Evolutionary conservation across 345 rosid genomes (phyloP).

Genomic region (Combretum micranthum): DNA sequence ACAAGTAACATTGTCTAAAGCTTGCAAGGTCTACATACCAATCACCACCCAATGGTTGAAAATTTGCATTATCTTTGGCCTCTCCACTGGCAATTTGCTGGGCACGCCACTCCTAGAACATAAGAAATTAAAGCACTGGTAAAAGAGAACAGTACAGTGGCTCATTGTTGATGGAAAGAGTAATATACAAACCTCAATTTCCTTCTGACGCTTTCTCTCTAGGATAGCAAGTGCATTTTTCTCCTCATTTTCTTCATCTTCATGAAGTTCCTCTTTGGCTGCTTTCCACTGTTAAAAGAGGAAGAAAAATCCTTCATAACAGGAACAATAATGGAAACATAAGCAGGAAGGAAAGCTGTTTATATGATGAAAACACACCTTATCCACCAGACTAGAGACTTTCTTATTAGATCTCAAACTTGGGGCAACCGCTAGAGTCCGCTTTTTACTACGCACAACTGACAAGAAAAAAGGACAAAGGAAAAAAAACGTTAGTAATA

Average conservation of each 20-base stretch:
- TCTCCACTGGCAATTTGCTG: conserved; percentile 91
- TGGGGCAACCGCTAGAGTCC: conserved; percentile 61
- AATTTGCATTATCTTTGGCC: conserved; percentile 90
- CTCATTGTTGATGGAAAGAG: not conserved
- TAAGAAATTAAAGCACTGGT: conserved; percentile 9
- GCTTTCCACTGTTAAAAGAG: conserved; percentile 75
- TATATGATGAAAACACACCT: conserved; percentile 37
- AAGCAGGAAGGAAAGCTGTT: conserved; percentile 4
- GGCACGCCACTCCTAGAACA: conserved; percentile 70
- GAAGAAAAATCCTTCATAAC: not conserved
- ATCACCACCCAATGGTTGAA: conserved; percentile 94
- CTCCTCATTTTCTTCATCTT: conserved; percentile 72
- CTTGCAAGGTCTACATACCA: conserved; percentile 43
- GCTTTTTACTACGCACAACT: conserved; percentile 70
- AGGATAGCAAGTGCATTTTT: conserved; percentile 50
- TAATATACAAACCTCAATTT: conserved; percentile 51
- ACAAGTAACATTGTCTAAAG: not conserved
- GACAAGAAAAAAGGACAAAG: conserved; percentile 1
- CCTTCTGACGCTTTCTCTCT: conserved; percentile 74
- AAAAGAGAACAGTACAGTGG: not conserved
- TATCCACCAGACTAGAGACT: conserved; percentile 92
- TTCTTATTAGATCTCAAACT: conserved; percentile 85
- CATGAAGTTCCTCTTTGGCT: conserved; percentile 87
- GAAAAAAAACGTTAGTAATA: not conserved
- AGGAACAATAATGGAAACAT: not conserved